phyloP scores from a whole-genome alignment of 1,139 yeast species.

The Trichomonascaceae sp. region DNA sequence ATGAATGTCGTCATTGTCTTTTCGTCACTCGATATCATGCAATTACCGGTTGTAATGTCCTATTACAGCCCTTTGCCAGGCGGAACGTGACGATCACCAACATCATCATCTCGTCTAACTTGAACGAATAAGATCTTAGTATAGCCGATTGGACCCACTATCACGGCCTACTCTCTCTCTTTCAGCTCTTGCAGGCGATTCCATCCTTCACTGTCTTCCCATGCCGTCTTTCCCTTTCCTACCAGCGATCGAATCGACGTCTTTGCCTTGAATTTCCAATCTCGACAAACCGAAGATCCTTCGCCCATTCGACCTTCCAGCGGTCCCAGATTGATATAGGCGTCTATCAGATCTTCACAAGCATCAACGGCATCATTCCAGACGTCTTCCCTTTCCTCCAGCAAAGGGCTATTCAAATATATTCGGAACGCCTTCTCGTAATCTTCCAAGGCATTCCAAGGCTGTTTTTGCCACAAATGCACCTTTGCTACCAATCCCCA shows the following conservation, averaged over 20 bases:
- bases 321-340: conserved; percentile 83
- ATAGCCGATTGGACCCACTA: not conserved
- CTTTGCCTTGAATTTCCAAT: conserved; percentile 84
- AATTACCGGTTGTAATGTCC: too few species aligned
- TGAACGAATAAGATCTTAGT: too few species aligned
- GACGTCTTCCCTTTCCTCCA: conserved; percentile 52
- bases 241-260: conserved; percentile 65
- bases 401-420: conserved; percentile 52
- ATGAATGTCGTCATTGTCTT: not conserved
- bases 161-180: conserved; percentile 37
- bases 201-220: conserved; percentile 84
- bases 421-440: conserved; percentile 86
- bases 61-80: too few species aligned
- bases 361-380: conserved; percentile 83
- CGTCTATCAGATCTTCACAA: conserved; percentile 74
- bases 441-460: conserved; percentile 83
- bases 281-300: conserved; percentile 79
- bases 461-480: conserved; percentile 78
- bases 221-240: conserved; percentile 70
- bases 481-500: conserved; percentile 85
- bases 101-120: too few species aligned
- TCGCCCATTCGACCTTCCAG: conserved; percentile 79
- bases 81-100: too few species aligned
- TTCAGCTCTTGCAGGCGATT: conserved; percentile 47
- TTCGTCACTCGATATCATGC: too few species aligned